A percentile compares a stretch with the other conserved stretches of the same genome.
Conservation (phyloP, 2,329 filamentous ascomycete genomes). For the Hymenoscyphus scutula region DNA sequence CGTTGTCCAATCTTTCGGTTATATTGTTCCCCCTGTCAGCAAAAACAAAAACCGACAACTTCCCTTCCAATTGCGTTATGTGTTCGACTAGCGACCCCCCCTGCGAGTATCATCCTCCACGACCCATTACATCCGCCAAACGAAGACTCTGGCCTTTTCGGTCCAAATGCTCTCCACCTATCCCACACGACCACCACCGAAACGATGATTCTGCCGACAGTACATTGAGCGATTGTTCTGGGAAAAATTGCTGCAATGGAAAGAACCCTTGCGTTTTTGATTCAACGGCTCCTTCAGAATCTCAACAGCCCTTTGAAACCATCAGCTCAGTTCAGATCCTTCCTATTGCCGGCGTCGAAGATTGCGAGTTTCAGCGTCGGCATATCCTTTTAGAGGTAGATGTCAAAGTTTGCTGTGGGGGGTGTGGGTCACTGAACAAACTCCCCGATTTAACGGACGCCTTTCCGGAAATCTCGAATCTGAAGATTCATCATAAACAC, state of each 20-base stretch:
- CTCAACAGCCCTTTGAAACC: not conserved
- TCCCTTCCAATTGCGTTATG: not conserved
- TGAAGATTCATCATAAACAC: constrained; percentile 63
- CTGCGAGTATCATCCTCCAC: not conserved
- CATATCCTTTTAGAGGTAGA: constrained; percentile 56
- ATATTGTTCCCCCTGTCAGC: not conserved
- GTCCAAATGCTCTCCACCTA: not conserved
- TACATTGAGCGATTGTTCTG: constrained; percentile 2
- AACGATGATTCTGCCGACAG: constrained; percentile 2
- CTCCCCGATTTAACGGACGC: constrained; percentile 51
- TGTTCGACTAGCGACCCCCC: not conserved
- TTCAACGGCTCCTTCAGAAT: not conserved
- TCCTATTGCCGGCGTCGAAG: not conserved
- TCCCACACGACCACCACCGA: not conserved
- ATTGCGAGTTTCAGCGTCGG: constrained; percentile 39
- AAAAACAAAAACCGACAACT: not conserved
- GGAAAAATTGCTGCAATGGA: constrained; percentile 5
- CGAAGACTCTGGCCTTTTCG: constrained; percentile 1
- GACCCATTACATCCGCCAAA: not conserved
- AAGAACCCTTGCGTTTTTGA: constrained; percentile 1
- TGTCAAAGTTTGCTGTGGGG: constrained; percentile 67
- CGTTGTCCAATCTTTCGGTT: not conserved
- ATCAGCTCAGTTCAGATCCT: not conserved
- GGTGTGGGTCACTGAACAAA: constrained; percentile 62
- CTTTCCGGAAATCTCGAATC: constrained; percentile 49